Percentiles rank a stretch among this genome's conserved stretches.
phyloP scores from a whole-genome alignment of 305 asterid species.

The Fraxinus albicans region DNA sequence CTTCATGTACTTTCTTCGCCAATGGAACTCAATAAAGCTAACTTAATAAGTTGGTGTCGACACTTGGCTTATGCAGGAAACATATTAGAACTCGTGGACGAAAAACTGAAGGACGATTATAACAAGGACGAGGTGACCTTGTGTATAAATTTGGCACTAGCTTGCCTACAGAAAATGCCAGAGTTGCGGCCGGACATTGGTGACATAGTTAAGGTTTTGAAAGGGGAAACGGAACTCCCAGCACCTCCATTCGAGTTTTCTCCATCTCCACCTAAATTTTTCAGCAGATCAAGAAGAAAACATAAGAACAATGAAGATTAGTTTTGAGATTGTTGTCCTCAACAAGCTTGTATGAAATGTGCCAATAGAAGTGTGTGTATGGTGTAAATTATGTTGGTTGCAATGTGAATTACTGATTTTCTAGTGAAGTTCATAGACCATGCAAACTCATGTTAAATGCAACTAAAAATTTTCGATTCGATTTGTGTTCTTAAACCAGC shows the following conservation, averaged over 20 bases:
- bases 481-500: neutral
- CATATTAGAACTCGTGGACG: slow-evolving; percentile 45
- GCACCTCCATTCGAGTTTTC: slow-evolving; percentile 47
- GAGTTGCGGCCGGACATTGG: slow-evolving; percentile 43
- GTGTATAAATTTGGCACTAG: slow-evolving; percentile 50
- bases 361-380: neutral
- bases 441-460: neutral
- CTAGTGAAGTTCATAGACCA: neutral
- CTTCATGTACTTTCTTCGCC: slow-evolving; percentile 51
- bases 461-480: neutral
- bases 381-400: neutral
- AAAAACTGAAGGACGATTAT: slow-evolving; percentile 35
- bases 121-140: slow-evolving; percentile 40
- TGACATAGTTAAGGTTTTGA: slow-evolving; percentile 45
- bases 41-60: slow-evolving; percentile 50
- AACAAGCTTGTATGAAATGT: neutral
- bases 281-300: slow-evolving; percentile 44
- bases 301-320: slow-evolving; percentile 37
- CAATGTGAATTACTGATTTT: neutral
- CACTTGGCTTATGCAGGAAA: slow-evolving; percentile 49
- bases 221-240: slow-evolving; percentile 46
- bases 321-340: neutral
- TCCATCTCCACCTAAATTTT: slow-evolving; percentile 42
- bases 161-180: slow-evolving; percentile 51
- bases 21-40: slow-evolving; percentile 51